A percentile compares a stretch with the other conserved stretches of the same genome.
Evolutionary conservation across 805 yeast genomes (phyloP).

Genomic region (Komagataella pastoris): DNA sequence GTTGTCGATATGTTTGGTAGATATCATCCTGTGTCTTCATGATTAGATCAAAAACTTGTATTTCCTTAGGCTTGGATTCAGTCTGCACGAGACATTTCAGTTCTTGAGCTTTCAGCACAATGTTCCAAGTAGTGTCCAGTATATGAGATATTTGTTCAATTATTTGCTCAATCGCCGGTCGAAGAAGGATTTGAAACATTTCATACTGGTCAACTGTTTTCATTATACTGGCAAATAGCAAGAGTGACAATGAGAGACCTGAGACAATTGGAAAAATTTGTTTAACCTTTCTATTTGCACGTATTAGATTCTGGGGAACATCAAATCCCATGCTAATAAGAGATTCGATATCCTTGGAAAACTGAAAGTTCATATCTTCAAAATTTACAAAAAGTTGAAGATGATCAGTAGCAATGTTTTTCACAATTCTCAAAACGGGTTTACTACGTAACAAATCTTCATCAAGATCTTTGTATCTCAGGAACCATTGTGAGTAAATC

Average conservation of each 20-base stretch:
- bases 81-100: conserved; percentile 17
- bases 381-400: conserved; percentile 33
- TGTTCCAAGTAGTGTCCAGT: conserved; percentile 36
- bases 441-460: background rate
- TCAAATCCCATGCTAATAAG: conserved; percentile 35
- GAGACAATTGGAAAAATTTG: conserved; percentile 45
- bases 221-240: conserved; percentile 21
- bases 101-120: conserved; percentile 34
- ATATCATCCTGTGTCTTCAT: background rate
- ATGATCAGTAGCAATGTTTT: background rate
- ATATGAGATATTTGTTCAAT: conserved; percentile 20
- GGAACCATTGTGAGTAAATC: conserved; percentile 37
- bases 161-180: conserved; percentile 12
- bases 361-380: conserved; percentile 24
- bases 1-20: conserved; percentile 1
- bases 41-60: background rate
- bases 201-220: conserved; percentile 10
- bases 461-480: conserved; percentile 5
- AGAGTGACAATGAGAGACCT: conserved; percentile 36
- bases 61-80: background rate
- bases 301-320: conserved; percentile 38
- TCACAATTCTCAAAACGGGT: background rate
- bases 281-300: conserved; percentile 34
- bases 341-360: conserved; percentile 41
- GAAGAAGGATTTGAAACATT: background rate